Conservation (phyloP, 2,329 filamentous ascomycete genomes). For the Xylariales sp. region DNA sequence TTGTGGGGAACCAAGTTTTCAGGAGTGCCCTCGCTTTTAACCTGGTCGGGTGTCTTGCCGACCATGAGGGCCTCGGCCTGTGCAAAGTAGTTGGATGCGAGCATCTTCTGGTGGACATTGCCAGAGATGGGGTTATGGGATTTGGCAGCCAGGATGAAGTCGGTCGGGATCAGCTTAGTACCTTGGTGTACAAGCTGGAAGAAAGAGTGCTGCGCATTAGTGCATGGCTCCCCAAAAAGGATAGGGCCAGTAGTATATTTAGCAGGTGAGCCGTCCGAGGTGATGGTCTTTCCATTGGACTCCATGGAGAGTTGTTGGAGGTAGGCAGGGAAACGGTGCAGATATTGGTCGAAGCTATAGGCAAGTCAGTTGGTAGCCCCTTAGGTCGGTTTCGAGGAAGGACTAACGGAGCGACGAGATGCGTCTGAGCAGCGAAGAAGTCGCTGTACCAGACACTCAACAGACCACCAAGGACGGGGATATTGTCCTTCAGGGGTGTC, state of each 20-base stretch:
- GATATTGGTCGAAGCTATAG: slow-evolving; percentile 88
- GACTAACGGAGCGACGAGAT: slow-evolving; percentile 87
- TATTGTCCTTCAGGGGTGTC: slow-evolving; percentile 89
- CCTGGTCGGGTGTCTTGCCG: slow-evolving; percentile 77
- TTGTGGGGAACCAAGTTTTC: slow-evolving; percentile 90
- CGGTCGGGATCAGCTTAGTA: slow-evolving; percentile 96
- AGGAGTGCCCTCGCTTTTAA: slow-evolving; percentile 68
- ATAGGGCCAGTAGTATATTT: slow-evolving; percentile 98
- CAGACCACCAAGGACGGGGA: slow-evolving; percentile 85
- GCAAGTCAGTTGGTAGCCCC: background rate
- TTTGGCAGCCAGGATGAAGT: slow-evolving; percentile 95
- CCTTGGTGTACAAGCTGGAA: slow-evolving; percentile 99
- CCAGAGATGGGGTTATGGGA: slow-evolving; percentile 92
- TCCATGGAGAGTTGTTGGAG: slow-evolving; percentile 99
- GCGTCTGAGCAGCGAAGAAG: slow-evolving; percentile 97
- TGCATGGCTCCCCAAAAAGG: slow-evolving; percentile 95
- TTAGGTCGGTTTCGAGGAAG: too few species aligned
- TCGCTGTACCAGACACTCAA: slow-evolving; percentile 98
- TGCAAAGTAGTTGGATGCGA: slow-evolving; percentile 87
- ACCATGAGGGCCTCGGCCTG: slow-evolving; percentile 89
- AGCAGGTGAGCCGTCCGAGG: slow-evolving; percentile 79
- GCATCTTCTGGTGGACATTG: slow-evolving; percentile 95
- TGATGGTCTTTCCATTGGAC: slow-evolving; percentile 97
- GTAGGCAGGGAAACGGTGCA: slow-evolving; percentile 98
- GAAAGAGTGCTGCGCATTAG: slow-evolving; percentile 99